Base-by-base conservation (phyloP, 768 basidiomycete genomes). In the Infundibulicybe gibba region DNA sequence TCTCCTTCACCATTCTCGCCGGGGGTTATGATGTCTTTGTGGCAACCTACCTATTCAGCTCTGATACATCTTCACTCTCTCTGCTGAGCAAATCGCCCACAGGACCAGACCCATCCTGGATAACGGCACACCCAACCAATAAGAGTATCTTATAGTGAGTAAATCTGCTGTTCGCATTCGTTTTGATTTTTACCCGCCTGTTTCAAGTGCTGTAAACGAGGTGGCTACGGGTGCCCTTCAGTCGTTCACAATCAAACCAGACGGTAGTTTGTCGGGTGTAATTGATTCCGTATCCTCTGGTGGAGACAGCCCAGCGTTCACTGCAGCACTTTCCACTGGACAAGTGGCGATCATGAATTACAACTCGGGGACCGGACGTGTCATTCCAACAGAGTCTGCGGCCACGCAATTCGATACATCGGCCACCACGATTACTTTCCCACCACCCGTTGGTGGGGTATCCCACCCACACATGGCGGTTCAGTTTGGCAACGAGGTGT, bases 401-500 rank as follows among this genome's bases (percentile, higher is more conserved):
- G 61, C 62, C 1, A 48, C 58, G 3, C 48, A 46, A 8, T 74
- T 74, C 48, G 52, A 66, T 44, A 48, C 58, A 50, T 55, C 56
- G 11, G 69, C 76, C 6, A 60, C 70, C 1, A 53, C 72, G 11
- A 75, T 83, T 59, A 72, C 72, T 11, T 87, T 87, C 68, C 77
- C 83, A 12, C 64, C 62, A 0, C 62, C 64, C 0, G 50, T 62
- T 2, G 63, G 72, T n/a, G 64, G 55, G 10, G 66, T 68, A 17
- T 79, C 80, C 2, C 77, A 82, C 59, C 81, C 83, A 6, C 83
- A 85, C 61, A 81, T 81, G 81, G 70, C 76, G 10, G 61, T 80
- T 25, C 69, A 81, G 56, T 62, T 74, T 49, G 69, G 68, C 6
- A 57, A 53, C 1, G 83, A 85, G 52, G 60, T 85, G 14, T 71